A percentile compares a stretch with the other conserved stretches of the same genome.
Evolutionary conservation across 2,329 filamentous ascomycete genomes (phyloP).

Genomic region (Dactylellina parvicollis): DNA sequence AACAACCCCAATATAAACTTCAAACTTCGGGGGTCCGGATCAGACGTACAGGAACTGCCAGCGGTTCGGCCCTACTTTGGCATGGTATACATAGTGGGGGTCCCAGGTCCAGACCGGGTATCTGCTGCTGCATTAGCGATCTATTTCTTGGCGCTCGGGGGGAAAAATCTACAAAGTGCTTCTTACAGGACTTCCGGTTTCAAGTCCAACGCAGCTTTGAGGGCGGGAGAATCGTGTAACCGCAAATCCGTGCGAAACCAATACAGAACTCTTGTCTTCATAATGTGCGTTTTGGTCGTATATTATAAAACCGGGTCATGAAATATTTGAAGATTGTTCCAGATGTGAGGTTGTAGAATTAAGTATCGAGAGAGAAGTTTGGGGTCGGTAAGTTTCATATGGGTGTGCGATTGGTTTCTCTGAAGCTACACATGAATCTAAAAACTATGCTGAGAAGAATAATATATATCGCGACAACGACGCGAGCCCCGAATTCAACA

Average conservation of each 20-base stretch:
- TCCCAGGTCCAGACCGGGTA: conserved; percentile 82
- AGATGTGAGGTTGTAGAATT: background rate
- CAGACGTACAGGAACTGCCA: conserved; percentile 73
- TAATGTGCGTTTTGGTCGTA: background rate
- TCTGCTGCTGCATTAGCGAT: background rate
- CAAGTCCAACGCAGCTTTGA: conserved; percentile 76
- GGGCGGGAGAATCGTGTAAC: conserved; percentile 78
- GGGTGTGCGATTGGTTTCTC: no score
- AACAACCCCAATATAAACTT: no score
- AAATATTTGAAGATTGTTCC: background rate
- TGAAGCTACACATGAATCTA: no score
- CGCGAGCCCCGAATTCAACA: no score
- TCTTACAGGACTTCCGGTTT: conserved; percentile 71
- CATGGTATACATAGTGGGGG: conserved; percentile 79
- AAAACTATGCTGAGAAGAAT: no score
- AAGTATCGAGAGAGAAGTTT: background rate
- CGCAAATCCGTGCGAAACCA: conserved; percentile 83
- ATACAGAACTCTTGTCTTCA: conserved; percentile 71
- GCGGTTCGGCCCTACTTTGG: conserved; percentile 75
- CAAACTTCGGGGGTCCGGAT: no score
- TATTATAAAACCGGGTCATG: background rate
- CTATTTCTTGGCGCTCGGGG: background rate
- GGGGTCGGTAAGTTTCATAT: no score
- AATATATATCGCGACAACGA: no score
- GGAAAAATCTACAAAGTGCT: no score